Percentiles rank a stretch among this genome's conserved stretches.
Conservation (phyloP, 805 yeast species). For the Starmerella ratchasimensis region DNA sequence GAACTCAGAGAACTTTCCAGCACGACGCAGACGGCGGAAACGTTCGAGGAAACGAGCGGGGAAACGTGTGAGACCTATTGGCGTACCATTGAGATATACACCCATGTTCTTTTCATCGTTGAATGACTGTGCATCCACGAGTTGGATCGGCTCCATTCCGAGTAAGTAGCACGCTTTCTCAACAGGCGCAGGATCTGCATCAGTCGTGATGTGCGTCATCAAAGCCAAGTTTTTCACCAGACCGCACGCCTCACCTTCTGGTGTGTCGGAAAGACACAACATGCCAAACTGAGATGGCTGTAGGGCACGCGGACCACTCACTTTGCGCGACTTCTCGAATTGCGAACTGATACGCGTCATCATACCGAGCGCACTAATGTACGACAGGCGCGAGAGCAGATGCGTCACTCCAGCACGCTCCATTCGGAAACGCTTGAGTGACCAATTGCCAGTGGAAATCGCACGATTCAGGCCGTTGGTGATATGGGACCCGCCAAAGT, state of each 20-base stretch:
- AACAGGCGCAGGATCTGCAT: constrained; percentile 89
- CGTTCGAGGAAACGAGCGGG: constrained; percentile 69
- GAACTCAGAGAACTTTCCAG: constrained; percentile 76
- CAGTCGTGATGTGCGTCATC: constrained; percentile 98
- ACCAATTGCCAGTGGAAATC: constrained; percentile 98
- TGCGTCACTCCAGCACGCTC: constrained; percentile 99
- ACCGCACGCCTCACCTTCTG: constrained; percentile 99
- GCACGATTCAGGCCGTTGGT: constrained; percentile 93
- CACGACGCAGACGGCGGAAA: constrained; percentile 69
- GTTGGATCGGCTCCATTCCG: constrained; percentile 79
- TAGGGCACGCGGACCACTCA: constrained; percentile 95
- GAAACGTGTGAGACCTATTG: constrained; percentile 76
- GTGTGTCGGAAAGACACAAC: constrained; percentile 97
- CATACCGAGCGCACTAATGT: constrained; percentile 94
- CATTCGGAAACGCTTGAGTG: constrained; percentile 96
- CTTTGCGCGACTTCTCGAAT: constrained; percentile 94
- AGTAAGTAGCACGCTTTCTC: constrained; percentile 58
- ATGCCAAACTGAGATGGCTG: constrained; percentile 99
- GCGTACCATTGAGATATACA: constrained; percentile 84
- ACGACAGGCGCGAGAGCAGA: constrained; percentile 78
- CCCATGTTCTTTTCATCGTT: constrained; percentile 71
- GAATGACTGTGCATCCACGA: constrained; percentile 69
- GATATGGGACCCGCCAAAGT: constrained; percentile 82
- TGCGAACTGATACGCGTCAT: constrained; percentile 99
- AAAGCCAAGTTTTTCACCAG: constrained; percentile 90